Percentiles rank a stretch among this genome's conserved stretches.
Evolutionary conservation across 2,329 filamentous ascomycete species (phyloP).

Genomic region (Exophiala dermatitidis): DNA sequence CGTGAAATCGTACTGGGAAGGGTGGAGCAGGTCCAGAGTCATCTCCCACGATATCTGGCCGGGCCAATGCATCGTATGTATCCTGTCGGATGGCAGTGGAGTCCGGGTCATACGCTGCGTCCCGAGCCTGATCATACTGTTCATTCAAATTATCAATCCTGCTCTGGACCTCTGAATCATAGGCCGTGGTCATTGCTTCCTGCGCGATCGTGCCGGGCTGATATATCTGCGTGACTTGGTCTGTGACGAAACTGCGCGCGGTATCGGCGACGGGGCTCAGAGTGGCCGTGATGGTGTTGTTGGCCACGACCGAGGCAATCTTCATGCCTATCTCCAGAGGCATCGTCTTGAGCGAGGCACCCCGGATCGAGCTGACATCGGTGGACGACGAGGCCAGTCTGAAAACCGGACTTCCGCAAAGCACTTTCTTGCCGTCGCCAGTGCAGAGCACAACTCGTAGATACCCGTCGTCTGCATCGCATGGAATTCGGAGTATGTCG

Average conservation of each 20-base stretch:
- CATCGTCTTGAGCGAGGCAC: constrained; percentile 57
- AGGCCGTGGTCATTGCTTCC: constrained; percentile 32
- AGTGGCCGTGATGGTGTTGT: constrained; percentile 41
- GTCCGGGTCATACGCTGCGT: constrained; percentile 19
- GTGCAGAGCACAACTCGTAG: constrained; percentile 59
- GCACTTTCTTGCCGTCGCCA: constrained; percentile 45
- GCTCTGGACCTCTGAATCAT: constrained; percentile 31
- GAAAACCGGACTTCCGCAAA: constrained; percentile 62
- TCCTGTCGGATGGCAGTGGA: neutral
- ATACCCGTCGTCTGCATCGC: constrained; percentile 58
- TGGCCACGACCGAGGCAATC: constrained; percentile 40
- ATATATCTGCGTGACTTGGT: constrained; percentile 24
- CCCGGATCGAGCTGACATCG: constrained; percentile 55
- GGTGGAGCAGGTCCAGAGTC: constrained; percentile 48
- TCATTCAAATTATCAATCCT: constrained; percentile 34
- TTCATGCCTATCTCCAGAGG: constrained; percentile 60
- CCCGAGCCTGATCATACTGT: constrained; percentile 32
- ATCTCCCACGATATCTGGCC: constrained; percentile 39
- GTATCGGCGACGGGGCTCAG: constrained; percentile 38
- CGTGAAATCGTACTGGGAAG: constrained; percentile 49
- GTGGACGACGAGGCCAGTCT: constrained; percentile 60
- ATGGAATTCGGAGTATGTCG: constrained; percentile 57
- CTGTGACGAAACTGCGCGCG: constrained; percentile 9
- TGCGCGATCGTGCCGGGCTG: constrained; percentile 30
- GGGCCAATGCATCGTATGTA: constrained; percentile 26